Evolutionary conservation across 1,284 basidiomycete species (phyloP), one percentile per base, ranked within the genome.

Genomic region (Coniophora puteana): DNA sequence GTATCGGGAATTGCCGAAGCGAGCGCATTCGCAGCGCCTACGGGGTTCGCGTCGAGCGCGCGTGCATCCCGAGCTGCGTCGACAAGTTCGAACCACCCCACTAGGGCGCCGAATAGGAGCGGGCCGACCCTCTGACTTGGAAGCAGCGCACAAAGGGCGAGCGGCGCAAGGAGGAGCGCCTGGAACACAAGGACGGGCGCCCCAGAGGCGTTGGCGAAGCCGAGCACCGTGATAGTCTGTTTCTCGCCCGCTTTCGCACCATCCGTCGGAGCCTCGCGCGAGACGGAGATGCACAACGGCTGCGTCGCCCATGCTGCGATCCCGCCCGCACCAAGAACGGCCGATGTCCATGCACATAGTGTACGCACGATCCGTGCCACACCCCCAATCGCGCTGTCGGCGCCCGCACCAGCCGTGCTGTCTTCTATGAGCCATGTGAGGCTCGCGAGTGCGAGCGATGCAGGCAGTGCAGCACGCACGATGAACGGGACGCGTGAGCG

Each of bases 181-280:
- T 86, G 81, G 55, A 96, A 88, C 33, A 97, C 67, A 39, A 94
- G 65, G 61, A 93, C 96, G 0, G 86, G 81, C 14, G 92, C 82
- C 3, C 93, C 96, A 51, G 86, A 91, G 0, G 88, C 80, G 61
- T 99, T 98, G 1, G 89, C 88, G 55, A 89, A 96, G 0, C 95
- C 93, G 2, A 93, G 66, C 1, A 98, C 76, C 14, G 75, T 76
- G 37, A 93, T 52, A 77, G 67, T 10, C 58, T 59, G 41, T 65
- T 72, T 44, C 54, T 42, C 50, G 50, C 41, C 45, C 41, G 16
- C 32, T 43, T 0, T 33, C 41, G 35, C 24, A 14, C 45, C 36
- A 32, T 44, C 35, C 21, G 46, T 34, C 10, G 43, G 43, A 20
- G 44, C 31, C 7, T 51, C 57, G 2, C 64, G 55, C 22, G 63